Conservation (phyloP, 2,329 filamentous ascomycete genomes). For the Drechslerella stenobrocha region DNA sequence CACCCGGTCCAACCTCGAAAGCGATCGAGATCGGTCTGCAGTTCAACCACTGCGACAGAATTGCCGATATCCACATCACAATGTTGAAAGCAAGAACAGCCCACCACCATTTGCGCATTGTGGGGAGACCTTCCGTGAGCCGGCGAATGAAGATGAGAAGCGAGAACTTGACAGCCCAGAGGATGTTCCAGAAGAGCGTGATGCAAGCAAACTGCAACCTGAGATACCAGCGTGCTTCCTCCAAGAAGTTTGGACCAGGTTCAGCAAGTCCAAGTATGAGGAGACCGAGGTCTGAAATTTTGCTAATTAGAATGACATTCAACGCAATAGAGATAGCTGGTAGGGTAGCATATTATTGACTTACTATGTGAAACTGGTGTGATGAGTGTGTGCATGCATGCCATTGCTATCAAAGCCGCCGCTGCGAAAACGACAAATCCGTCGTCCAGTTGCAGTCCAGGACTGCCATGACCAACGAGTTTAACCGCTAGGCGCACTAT, state of each 20-base stretch:
- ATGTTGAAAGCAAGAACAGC: constrained; percentile 52
- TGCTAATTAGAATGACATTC: too few species aligned
- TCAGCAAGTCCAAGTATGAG: constrained; percentile 36
- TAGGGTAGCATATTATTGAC: background rate
- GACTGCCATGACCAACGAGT: constrained; percentile 8
- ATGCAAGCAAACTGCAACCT: constrained; percentile 53
- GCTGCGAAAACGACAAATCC: constrained; percentile 36
- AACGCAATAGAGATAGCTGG: too few species aligned
- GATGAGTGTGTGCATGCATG: constrained; percentile 37
- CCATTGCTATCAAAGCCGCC: constrained; percentile 13
- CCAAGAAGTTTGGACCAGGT: constrained; percentile 24
- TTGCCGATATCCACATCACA: constrained; percentile 52
- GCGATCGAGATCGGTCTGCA: constrained; percentile 53
- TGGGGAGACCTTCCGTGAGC: constrained; percentile 52
- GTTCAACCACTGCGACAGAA: constrained; percentile 52
- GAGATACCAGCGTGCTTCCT: constrained; percentile 52
- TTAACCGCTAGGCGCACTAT: constrained; percentile 29
- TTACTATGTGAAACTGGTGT: constrained; percentile 31
- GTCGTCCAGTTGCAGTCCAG: constrained; percentile 35
- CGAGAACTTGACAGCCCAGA: constrained; percentile 54
- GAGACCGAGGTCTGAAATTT: constrained; percentile 14
- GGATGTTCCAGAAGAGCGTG: constrained; percentile 54
- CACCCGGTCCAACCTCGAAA: constrained; percentile 52
- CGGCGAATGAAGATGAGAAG: constrained; percentile 54
- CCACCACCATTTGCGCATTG: constrained; percentile 53